These are phyloP conservation scores for Auricularia sp. DNA, from an alignment of 768 basidiomycete species.

Conservation along the genomic window DNA sequence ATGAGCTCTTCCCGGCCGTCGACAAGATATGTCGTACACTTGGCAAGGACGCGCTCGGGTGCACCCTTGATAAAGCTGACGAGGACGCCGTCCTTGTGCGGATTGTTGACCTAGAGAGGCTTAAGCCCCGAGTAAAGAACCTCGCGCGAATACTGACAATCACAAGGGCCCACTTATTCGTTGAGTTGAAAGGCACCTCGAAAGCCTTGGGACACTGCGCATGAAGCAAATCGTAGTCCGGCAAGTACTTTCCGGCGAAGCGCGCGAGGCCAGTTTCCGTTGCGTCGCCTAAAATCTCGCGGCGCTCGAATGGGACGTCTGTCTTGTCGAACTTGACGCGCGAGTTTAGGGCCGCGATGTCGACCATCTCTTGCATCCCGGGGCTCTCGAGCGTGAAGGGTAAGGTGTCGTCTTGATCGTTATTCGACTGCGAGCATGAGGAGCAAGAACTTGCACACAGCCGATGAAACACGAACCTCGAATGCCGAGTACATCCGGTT, in stretches of 20 bases:
- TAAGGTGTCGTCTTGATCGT: slow-evolving; percentile 45
- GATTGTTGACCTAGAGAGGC: slow-evolving; percentile 39
- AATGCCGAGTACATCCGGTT: slow-evolving; percentile 53
- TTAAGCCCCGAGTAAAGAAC: slow-evolving; percentile 1
- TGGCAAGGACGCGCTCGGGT: slow-evolving; percentile 56
- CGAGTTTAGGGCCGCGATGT: slow-evolving; percentile 56
- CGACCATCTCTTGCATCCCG: slow-evolving; percentile 58
- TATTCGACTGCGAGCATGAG: slow-evolving; percentile 40
- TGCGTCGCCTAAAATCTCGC: slow-evolving; percentile 59
- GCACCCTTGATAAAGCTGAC: slow-evolving; percentile 59
- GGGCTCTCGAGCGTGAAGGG: slow-evolving; percentile 39
- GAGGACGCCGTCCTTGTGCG: slow-evolving; percentile 37
- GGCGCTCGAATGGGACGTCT: slow-evolving; percentile 51
- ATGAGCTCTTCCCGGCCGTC: slow-evolving; percentile 39
- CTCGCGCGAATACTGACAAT: slow-evolving; percentile 34
- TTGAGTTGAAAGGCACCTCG: slow-evolving; percentile 65
- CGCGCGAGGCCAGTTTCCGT: slow-evolving; percentile 64
- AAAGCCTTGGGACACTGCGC: slow-evolving; percentile 50
- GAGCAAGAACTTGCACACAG: neutral
- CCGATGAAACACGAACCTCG: slow-evolving; percentile 27
- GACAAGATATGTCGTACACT: slow-evolving; percentile 50
- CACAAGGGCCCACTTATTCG: slow-evolving; percentile 64
- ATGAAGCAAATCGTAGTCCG: slow-evolving; percentile 44
- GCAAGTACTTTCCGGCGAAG: slow-evolving; percentile 48
- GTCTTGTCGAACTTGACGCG: slow-evolving; percentile 59